Evolutionary conservation across 805 yeast genomes (phyloP).

Genomic region (Yamadazyma ubonensis): DNA sequence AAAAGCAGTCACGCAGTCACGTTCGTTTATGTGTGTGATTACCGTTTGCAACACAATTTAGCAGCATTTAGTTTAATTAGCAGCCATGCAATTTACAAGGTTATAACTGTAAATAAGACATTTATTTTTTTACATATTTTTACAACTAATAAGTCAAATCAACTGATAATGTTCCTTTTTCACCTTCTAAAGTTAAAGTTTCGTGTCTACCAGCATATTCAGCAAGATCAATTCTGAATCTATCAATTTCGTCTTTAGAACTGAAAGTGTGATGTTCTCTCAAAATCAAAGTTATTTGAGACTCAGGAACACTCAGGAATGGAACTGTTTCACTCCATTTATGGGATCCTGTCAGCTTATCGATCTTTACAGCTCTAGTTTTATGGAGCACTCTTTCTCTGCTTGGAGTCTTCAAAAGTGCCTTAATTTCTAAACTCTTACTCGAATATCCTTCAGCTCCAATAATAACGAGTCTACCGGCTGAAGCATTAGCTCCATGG

Average conservation of each 20-base stretch:
- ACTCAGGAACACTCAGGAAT: conserved; percentile 65
- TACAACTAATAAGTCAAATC: conserved; percentile 23
- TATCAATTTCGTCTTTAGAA: conserved; percentile 63
- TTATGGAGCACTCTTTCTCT: conserved; percentile 60
- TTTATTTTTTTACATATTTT: conserved; percentile 4
- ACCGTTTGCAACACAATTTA: conserved; percentile 3
- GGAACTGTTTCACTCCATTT: conserved; percentile 64
- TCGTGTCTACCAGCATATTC: conserved; percentile 49
- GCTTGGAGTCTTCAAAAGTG: conserved; percentile 45
- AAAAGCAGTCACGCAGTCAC: conserved; percentile 16
- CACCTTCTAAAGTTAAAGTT: conserved; percentile 35
- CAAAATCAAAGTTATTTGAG: conserved; percentile 58
- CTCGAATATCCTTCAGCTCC: conserved; percentile 45
- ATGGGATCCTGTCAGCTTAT: conserved; percentile 39
- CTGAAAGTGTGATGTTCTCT: conserved; percentile 73
- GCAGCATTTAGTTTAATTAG: conserved; percentile 1
- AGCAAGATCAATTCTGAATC: conserved; percentile 49
- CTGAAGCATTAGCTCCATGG: conserved; percentile 37
- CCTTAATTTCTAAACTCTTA: conserved; percentile 50
- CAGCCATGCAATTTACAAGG: not conserved
- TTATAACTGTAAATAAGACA: not conserved
- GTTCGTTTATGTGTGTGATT: conserved; percentile 4
- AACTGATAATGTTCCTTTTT: conserved; percentile 42
- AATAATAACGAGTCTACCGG: conserved; percentile 56
- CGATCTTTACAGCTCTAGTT: conserved; percentile 55